Evolutionary conservation across 495 filamentous ascomycete species (phyloP).

Genomic region (Daldinia vernicosa): DNA sequence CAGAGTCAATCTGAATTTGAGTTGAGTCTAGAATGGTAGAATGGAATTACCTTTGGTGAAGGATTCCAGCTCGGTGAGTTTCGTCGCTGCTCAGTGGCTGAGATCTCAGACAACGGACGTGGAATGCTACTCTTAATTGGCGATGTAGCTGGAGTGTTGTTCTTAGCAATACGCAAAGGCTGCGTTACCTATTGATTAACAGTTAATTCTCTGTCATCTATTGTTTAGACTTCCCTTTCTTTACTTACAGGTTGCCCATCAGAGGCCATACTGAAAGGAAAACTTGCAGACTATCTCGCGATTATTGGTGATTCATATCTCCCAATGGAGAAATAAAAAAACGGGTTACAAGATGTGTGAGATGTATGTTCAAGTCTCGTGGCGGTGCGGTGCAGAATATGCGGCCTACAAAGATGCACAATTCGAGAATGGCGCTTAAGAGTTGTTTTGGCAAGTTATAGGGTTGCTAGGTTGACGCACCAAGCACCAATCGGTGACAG

Average conservation of each 20-base stretch:
- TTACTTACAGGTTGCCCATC: conserved; percentile 54
- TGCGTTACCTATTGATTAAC: conserved; percentile 47
- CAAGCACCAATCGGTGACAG: conserved; percentile 7
- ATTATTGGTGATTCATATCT: conserved; percentile 33
- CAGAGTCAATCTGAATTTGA: conserved; percentile 25
- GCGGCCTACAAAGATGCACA: conserved; percentile 16
- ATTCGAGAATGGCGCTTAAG: conserved; percentile 17
- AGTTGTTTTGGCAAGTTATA: conserved; percentile 12
- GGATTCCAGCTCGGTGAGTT: conserved; percentile 85
- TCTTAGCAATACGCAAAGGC: conserved; percentile 68
- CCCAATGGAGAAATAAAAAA: conserved; percentile 15
- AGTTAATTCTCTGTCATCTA: conserved; percentile 10
- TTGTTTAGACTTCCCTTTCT: conserved; percentile 16
- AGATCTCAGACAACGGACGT: conserved; percentile 66
- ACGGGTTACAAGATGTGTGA: conserved; percentile 1
- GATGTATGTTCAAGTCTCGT: conserved; percentile 7
- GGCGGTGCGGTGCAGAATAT: conserved; percentile 14
- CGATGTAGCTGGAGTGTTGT: conserved; percentile 52
- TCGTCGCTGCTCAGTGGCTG: conserved; percentile 63
- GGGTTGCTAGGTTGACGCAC: conserved; percentile 15
- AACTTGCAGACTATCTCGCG: conserved; percentile 6
- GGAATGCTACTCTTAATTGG: conserved; percentile 59
- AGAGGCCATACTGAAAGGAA: conserved; percentile 46
- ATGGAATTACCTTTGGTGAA: conserved; percentile 64
- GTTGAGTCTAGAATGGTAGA: neutral